Conservation (phyloP, 306 rosid species). For the Adenanthera pavonina region DNA sequence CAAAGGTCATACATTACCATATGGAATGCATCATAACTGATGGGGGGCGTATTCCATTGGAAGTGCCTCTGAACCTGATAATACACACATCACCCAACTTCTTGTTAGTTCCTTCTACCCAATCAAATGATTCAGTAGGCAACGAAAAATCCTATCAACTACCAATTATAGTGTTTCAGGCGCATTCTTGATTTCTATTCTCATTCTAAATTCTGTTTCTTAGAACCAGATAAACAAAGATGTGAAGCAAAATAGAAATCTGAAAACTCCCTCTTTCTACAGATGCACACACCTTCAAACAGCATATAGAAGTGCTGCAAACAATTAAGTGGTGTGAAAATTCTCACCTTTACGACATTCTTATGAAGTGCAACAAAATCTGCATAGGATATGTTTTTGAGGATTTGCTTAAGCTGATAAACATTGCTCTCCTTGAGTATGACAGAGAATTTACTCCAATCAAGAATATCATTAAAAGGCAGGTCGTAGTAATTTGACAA, state of each 20-base stretch:
- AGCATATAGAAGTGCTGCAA: not conserved
- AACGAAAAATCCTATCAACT: conserved; percentile 31
- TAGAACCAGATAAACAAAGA: not conserved
- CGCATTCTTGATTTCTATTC: conserved; percentile 11
- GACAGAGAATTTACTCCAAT: conserved; percentile 86
- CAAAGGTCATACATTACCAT: conserved; percentile 98
- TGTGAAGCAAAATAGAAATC: not conserved
- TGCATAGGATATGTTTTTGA: conserved; percentile 66
- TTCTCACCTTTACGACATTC: conserved; percentile 76
- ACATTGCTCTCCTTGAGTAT: conserved; percentile 84
- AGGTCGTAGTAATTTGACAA: conserved; percentile 91
- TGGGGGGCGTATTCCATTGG: conserved; percentile 93
- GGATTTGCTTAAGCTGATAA: conserved; percentile 85
- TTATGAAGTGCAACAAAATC: conserved; percentile 75
- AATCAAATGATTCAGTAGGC: conserved; percentile 25
- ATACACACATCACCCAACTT: conserved; percentile 32
- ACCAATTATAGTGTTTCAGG: not conserved
- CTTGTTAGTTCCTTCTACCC: conserved; percentile 32
- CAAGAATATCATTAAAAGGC: conserved; percentile 93
- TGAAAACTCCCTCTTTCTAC: not conserved
- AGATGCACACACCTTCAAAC: not conserved
- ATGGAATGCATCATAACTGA: conserved; percentile 81
- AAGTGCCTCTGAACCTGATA: conserved; percentile 91
- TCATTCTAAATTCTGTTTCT: not conserved
- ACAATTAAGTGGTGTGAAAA: conserved; percentile 11